A percentile compares a stretch with the other conserved stretches of the same genome.
Evolutionary conservation across 495 filamentous ascomycete species (phyloP).

Genomic region (Jackrogersella multiformis): DNA sequence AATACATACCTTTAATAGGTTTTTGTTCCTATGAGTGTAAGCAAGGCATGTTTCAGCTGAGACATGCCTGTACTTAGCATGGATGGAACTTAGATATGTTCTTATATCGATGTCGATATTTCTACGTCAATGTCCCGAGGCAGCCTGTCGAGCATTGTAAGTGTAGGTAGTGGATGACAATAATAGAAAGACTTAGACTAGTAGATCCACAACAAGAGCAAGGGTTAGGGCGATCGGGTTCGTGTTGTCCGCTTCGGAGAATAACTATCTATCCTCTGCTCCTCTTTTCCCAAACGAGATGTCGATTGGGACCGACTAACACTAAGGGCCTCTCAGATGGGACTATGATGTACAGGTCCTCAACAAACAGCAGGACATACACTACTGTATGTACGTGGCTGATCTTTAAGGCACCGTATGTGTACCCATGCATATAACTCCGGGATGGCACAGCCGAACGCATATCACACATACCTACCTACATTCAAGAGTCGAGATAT

Average conservation of each 20-base stretch:
- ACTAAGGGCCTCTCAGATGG: conserved; percentile 18
- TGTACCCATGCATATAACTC: conserved; percentile 16
- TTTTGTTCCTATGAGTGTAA: not conserved
- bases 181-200: conserved; percentile 15
- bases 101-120: not conserved
- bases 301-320: conserved; percentile 33
- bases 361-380: not conserved
- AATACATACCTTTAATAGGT: not conserved
- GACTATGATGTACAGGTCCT: conserved; percentile 13
- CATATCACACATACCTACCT: conserved; percentile 25
- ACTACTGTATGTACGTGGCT: not conserved
- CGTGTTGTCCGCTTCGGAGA: conserved; percentile 33
- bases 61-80: too few species aligned
- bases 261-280: conserved; percentile 29
- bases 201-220: conserved; percentile 31
- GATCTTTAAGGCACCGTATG: conserved; percentile 11
- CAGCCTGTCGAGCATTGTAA: conserved; percentile 1
- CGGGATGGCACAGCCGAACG: conserved; percentile 20
- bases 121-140: conserved; percentile 7
- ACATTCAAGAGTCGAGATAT: not conserved
- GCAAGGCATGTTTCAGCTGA: conserved; percentile 2
- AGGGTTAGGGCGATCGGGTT: conserved; percentile 23
- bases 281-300: conserved; percentile 31
- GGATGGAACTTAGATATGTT: too few species aligned
- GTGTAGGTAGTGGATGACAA: conserved; percentile 2